Conservation (phyloP, 2,329 filamentous ascomycete species). For the Albophoma yamanashiensis region DNA sequence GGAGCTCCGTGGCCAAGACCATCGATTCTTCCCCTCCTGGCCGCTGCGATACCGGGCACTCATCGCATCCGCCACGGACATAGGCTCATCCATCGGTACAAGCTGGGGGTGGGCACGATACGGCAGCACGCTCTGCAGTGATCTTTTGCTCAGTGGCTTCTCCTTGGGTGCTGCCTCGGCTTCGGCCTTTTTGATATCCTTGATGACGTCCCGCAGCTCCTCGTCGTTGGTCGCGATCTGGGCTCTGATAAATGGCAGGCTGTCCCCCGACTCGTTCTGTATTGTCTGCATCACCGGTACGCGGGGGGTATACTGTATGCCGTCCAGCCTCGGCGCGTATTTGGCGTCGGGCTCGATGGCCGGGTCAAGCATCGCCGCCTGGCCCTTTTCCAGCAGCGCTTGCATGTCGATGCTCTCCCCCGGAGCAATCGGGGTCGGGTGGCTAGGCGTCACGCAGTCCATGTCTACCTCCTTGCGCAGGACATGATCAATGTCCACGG, state of each 20-base stretch:
- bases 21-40: slow-evolving; percentile 13
- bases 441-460: slow-evolving; percentile 89
- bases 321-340: slow-evolving; percentile 45
- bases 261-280: slow-evolving; percentile 31
- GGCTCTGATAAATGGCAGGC: slow-evolving; percentile 62
- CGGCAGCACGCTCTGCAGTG: slow-evolving; percentile 21
- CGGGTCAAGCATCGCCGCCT: slow-evolving; percentile 58
- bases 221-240: slow-evolving; percentile 69
- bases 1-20: slow-evolving; percentile 12
- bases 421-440: slow-evolving; percentile 64
- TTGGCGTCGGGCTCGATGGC: slow-evolving; percentile 42
- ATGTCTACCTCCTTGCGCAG: slow-evolving; percentile 98
- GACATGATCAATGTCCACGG: slow-evolving; percentile 89
- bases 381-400: slow-evolving; percentile 64
- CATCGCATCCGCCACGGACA: slow-evolving; percentile 24
- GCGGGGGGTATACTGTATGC: slow-evolving; percentile 59
- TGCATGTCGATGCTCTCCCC: slow-evolving; percentile 82
- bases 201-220: slow-evolving; percentile 65
- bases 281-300: slow-evolving; percentile 71
- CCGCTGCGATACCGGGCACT: slow-evolving; percentile 8
- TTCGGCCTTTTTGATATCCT: slow-evolving; percentile 36
- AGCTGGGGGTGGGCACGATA: slow-evolving; percentile 22
- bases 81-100: slow-evolving; percentile 22
- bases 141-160: slow-evolving; percentile 12
- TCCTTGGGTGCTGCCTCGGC: slow-evolving; percentile 11